Evolutionary conservation across 2,329 filamentous ascomycete genomes (phyloP), one percentile per base, ranked within the genome.

Genomic region (Aureobasidium sp.): DNA sequence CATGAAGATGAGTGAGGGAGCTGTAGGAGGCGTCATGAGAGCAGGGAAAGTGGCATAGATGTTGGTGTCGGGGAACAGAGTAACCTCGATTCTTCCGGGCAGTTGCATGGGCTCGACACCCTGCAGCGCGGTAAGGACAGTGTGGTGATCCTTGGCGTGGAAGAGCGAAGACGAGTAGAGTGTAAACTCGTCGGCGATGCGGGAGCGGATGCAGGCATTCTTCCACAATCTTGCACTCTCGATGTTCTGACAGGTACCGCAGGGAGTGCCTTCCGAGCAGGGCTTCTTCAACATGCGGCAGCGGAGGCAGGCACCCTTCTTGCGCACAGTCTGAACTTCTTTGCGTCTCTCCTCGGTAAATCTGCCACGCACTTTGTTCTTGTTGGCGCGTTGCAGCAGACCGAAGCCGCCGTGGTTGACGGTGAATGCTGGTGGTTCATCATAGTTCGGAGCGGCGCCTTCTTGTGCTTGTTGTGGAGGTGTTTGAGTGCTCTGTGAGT

Each of bases 251-350:
- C 83, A 86, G 11, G 82, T 83, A 29, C 74, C 80, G 69, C 83
- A 86, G 17, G 83, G 83, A 42, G 77, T 84, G 22, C 82, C 82
- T 37, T 81, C 81, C 9, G 83, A 85, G 66, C 83, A 86, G 49
- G 82, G 81, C 67, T 86, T 86, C 72, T 85, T 86, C 27, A 86
- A 73, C 83, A 86, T 85, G 15, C 83, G 81, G 68, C 83, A 86
- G 37, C 83, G 79, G 64, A 85, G 80, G 67, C 83, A 86, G 8
- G 83, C 83, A 14, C 83, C 83, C 58, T 79, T 76, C 69, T 85
- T 85, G 27, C 83, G 77, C 37, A 85, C 80, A 64, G 82, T 78
- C 64, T 83, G 80, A 1, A 85, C 83, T 67, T 85, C 81, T 64
- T 82, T 80, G 37, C 83, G 78, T 63, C 83, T 74, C 24, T 77